A percentile compares a stretch with the other conserved stretches of the same genome.
Evolutionary conservation across 805 yeast species (phyloP).

Genomic region (Allodekkera sacchari): DNA sequence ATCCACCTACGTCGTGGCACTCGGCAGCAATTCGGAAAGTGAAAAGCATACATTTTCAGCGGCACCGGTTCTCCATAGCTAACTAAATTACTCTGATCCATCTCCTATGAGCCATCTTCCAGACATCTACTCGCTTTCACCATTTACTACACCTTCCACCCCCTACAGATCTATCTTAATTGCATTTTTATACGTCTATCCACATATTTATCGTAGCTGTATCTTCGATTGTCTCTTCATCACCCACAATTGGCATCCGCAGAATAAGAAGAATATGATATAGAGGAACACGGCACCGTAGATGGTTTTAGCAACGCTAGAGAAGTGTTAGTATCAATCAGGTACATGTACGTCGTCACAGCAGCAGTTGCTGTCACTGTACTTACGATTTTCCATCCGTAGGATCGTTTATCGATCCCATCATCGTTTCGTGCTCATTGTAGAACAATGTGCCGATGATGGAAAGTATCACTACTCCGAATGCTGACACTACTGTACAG

Average conservation of each 20-base stretch:
- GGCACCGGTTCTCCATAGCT: too few species aligned
- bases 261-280: constrained; percentile 70
- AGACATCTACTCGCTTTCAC: too few species aligned
- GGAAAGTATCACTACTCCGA: constrained; percentile 81
- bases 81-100: too few species aligned
- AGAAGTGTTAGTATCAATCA: background rate
- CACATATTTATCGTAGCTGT: too few species aligned
- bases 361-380: constrained; percentile 3
- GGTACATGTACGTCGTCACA: constrained; percentile 19
- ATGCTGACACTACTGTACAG: constrained; percentile 87
- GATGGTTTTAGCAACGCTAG: constrained; percentile 72
- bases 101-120: too few species aligned
- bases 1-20: too few species aligned
- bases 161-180: too few species aligned
- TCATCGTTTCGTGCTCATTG: constrained; percentile 78
- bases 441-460: constrained; percentile 79
- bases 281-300: constrained; percentile 86
- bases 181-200: too few species aligned
- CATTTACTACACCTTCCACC: too few species aligned
- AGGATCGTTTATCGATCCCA: constrained; percentile 88
- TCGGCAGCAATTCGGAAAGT: too few species aligned
- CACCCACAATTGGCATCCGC: constrained; percentile 76
- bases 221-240: constrained; percentile 61
- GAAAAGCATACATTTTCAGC: too few species aligned
- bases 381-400: constrained; percentile 77